Base-by-base conservation (phyloP, 1,284 basidiomycete species). In the Phlebopus sp. region DNA sequence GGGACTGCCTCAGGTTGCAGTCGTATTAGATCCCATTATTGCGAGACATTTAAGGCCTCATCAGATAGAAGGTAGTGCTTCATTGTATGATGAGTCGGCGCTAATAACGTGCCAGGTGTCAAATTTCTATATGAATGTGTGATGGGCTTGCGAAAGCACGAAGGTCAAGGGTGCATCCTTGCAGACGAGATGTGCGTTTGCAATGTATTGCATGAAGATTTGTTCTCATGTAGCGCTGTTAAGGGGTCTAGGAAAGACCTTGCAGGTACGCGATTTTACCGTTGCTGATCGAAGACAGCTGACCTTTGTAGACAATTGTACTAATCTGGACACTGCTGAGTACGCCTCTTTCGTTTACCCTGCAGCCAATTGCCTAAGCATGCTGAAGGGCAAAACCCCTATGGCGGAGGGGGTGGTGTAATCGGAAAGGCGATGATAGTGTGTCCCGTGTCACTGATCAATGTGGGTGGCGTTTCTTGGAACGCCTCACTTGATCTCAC, bases 51-150 rank as follows among this genome's bases (percentile, higher is more conserved):
- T 99, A 66, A 79, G 96, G 38, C 84, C 89, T 2, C 97, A 99
- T 70, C 97, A 99, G 64, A 76, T 81, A 42, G 92, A 97, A 74
- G 95, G 95, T 78, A 59, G 13, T 36, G 19, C 45, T 45, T 19
- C 31, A 35, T 17, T 19, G 23, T 21, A 44, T 9, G 0, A 15
- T 3, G 42, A 10, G 35, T 40, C 5, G 17, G 42, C 39, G 31
- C 38, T 44, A 30, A 40, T 49, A 25, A 46, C 52, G 35, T 46
- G 9, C 30, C 49, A 87, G 86, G 89, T 36, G 77, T 90, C 32
- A 78, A 84, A 64, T 99, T 99, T 67, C 76, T 99, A 74, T 99
- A 99, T 65, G 92, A 96, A 64, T 91, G 89, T 56, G 90, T 96
- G 17, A 97, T 97, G 92, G 95, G 95, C 7, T 75, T 98, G 66